phyloP scores from a whole-genome alignment of 768 basidiomycete genomes.

The Lactarius deliciosus region DNA sequence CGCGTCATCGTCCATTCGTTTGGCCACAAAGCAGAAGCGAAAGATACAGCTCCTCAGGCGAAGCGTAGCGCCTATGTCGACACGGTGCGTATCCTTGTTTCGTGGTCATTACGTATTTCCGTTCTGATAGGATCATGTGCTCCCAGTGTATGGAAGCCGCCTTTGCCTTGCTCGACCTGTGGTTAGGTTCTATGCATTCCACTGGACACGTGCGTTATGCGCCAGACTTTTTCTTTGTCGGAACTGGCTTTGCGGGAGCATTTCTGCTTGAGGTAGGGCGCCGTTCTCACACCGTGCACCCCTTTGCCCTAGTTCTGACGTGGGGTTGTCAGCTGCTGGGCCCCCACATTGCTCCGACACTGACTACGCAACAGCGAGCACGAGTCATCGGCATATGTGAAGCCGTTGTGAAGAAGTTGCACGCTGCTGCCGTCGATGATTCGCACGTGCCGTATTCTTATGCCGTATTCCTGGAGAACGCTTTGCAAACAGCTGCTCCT shows the following conservation, averaged over 20 bases:
- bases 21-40: constrained; percentile 23
- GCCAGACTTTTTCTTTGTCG: constrained; percentile 30
- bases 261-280: constrained; percentile 28
- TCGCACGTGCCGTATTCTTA: constrained; percentile 23
- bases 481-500: constrained; percentile 12
- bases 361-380: constrained; percentile 16
- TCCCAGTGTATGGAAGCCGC: constrained; percentile 27
- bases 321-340: constrained; percentile 21
- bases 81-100: constrained; percentile 8
- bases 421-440: constrained; percentile 18
- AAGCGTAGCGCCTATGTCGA: constrained; percentile 19
- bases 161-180: constrained; percentile 22
- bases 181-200: constrained; percentile 21
- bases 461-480: constrained; percentile 22
- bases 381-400: constrained; percentile 6
- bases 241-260: constrained; percentile 27
- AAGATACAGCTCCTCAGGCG: background rate
- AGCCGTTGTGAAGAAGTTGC: constrained; percentile 6
- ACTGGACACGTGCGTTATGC: constrained; percentile 22
- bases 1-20: constrained; percentile 28
- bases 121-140: background rate
- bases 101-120: background rate
- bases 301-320: background rate
- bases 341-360: constrained; percentile 20
- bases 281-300: constrained; percentile 14